Base-by-base conservation (phyloP, 2,329 filamentous ascomycete genomes). In the Colletotrichum karsti region DNA sequence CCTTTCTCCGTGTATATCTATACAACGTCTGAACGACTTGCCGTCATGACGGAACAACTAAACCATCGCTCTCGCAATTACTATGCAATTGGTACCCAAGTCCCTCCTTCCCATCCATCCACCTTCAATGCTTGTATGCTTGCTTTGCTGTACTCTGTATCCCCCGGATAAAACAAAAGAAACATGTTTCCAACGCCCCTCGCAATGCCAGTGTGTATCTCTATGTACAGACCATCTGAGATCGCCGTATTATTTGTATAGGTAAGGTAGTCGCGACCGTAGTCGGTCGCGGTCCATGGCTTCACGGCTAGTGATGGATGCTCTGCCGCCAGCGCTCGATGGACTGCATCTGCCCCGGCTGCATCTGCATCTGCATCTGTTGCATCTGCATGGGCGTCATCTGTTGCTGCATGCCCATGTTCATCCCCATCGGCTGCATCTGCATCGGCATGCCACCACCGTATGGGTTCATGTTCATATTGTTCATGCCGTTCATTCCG, bases 281-380 rank as follows among this genome's bases (percentile, higher is more conserved):
- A n/a, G 28, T 22, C 3, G 51, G 55, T 22, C 50, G 12, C 22
- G n/a, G n/a, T n/a, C 46, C 46, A 30, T 0, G 9, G 22, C 13
- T 10, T 9, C 3, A 7, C 12, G 13, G 3, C 41, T 67, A 69
- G 13, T 65, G 56, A 63, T 75, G 74, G 18, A 84, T 77, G 54
- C 81, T 75, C 59, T 82, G 81, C 46, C 82, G 76, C 82, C 82
- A 84, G 60, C 79, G 77, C 67, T 84, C 69, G 3, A 71, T 39
- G 10, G 54, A 59, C 35, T 69, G 69, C 70, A 69, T 61, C 44
- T 70, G 58, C 44, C 70, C 70, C 13, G 63, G 65, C 30, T 60
- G 69, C 60, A 58, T 60, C 46, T 60, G 59, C 66, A 64, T 66
- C 15, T 56, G 57, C 69, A 69, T 69, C 42, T 41, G 53, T 24